Conservation (phyloP, 306 rosid genomes). For the Potentilla sterilis region DNA sequence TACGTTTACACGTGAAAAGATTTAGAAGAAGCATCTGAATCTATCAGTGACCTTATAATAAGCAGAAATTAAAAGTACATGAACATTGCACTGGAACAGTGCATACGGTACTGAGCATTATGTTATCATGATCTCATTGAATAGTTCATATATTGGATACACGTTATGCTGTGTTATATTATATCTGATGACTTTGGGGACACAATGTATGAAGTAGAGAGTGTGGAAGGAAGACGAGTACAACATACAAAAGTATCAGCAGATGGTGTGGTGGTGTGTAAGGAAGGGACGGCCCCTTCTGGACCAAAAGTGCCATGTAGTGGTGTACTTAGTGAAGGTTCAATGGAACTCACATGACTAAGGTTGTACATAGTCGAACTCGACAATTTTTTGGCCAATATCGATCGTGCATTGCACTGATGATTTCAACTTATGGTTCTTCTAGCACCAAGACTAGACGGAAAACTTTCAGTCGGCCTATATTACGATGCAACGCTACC, state of each 20-base stretch:
- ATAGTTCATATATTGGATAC: not conserved
- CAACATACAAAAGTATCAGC: not conserved
- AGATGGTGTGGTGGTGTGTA: not conserved
- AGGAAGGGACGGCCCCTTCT: not conserved
- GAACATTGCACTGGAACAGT: not conserved
- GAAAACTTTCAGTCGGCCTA: not conserved
- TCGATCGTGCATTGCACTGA: not conserved
- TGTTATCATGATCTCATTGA: not conserved
- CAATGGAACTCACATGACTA: not conserved
- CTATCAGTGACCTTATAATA: not conserved
- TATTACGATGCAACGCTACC: not conserved
- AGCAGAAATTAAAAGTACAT: not conserved
- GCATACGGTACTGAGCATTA: not conserved
- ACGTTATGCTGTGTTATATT: not conserved
- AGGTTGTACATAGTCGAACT: not conserved
- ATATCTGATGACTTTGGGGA: not conserved
- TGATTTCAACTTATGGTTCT: not conserved
- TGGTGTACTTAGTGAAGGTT: not conserved
- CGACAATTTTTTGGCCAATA: not conserved
- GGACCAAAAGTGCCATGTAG: not conserved
- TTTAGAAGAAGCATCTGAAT: not conserved
- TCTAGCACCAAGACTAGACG: not conserved
- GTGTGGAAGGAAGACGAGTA: not conserved
- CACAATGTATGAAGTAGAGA: not conserved
- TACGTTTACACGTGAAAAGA: not conserved